Evolutionary conservation across 2,329 filamentous ascomycete species (phyloP).

Genomic region (Aspergillus ibericus): DNA sequence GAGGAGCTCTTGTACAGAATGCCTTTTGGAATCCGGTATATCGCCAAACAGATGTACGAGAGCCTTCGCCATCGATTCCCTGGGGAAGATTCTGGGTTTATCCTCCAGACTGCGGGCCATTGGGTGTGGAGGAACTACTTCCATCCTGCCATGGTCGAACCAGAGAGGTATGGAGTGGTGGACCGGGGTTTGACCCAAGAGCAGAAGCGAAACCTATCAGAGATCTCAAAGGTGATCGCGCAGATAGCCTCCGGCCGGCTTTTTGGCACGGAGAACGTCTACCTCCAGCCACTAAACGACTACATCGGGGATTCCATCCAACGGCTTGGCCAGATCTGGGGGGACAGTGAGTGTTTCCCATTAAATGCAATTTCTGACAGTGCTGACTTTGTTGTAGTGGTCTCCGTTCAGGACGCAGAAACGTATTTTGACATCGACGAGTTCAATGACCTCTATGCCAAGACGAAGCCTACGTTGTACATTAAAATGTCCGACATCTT

Average conservation of each 20-base stretch:
- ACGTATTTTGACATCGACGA: slow-evolving; percentile 96
- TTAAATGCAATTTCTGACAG: not conserved
- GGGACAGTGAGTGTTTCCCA: slow-evolving; percentile 52
- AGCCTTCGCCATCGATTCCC: slow-evolving; percentile 74
- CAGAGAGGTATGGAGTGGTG: slow-evolving; percentile 89
- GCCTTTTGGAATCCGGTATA: slow-evolving; percentile 88
- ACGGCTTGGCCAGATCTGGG: slow-evolving; percentile 72
- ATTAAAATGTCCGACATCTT: slow-evolving; percentile 99
- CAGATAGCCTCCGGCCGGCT: slow-evolving; percentile 86
- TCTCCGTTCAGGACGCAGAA: slow-evolving; percentile 83
- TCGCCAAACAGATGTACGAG: slow-evolving; percentile 83
- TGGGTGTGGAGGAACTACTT: slow-evolving; percentile 97
- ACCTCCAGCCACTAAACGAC: slow-evolving; percentile 89
- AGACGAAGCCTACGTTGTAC: slow-evolving; percentile 96
- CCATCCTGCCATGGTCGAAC: slow-evolving; percentile 81
- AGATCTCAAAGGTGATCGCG: slow-evolving; percentile 86
- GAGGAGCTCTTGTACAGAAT: slow-evolving; percentile 84
- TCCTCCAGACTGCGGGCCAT: slow-evolving; percentile 80
- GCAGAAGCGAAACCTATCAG: slow-evolving; percentile 86
- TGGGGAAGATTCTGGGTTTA: slow-evolving; percentile 70
- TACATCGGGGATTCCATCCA: slow-evolving; percentile 85
- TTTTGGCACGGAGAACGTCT: slow-evolving; percentile 93
- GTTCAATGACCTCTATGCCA: slow-evolving; percentile 95
- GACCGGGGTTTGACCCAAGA: slow-evolving; percentile 85
- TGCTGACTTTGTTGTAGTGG: slow-evolving; percentile 55